Evolutionary conservation across 306 rosid species (phyloP), one percentile per base, ranked within the genome.

Genomic region (Cyclanthera cordifolia): DNA sequence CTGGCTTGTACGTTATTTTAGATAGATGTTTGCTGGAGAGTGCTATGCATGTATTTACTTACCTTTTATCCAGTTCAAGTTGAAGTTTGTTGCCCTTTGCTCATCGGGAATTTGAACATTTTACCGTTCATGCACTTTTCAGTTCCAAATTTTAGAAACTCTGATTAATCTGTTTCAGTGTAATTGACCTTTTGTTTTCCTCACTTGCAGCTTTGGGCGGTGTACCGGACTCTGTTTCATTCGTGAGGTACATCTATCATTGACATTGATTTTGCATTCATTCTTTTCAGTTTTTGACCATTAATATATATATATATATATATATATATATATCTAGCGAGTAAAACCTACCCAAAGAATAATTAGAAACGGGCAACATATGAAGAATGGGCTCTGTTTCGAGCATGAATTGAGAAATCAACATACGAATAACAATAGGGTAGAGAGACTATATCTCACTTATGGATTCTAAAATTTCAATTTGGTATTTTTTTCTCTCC

Each of bases 331-430:
- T n/a, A n/a, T n/a, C n/a, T n/a, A n/a, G n/a, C n/a, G n/a, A n/a
- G 24, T 65, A 5, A 12, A 3, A 23, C 3, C 45, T 23, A 14
- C 53, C 15, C 6, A 1, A 41, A 63, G 20, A 24, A 46, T 28
- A 7, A 16, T 6, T 46, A 65, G 53, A 45, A 37, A 6, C 19
- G 1, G 39, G 70, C 15, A 45, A 71, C 5, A 48, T 39, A 49
- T 37, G 74, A 71, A 71, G 65, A 71, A 71, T 71, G 66, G 27
- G 74, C 74, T 71, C 74, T 71, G 21, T 71, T 71, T 71, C 66
- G 74, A 71, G 74, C 74, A 71, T 54, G 66, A 68, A 68, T 68
- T 68, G 58, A 27, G 54, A 45, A 65, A 45, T 24, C n/a, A 65
- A 45, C 39, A 65, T 65, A 45, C 23, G 70, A 65, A 65, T 65